Base-by-base conservation (phyloP, 345 rosid species). In the Eucalyptus globulus region DNA sequence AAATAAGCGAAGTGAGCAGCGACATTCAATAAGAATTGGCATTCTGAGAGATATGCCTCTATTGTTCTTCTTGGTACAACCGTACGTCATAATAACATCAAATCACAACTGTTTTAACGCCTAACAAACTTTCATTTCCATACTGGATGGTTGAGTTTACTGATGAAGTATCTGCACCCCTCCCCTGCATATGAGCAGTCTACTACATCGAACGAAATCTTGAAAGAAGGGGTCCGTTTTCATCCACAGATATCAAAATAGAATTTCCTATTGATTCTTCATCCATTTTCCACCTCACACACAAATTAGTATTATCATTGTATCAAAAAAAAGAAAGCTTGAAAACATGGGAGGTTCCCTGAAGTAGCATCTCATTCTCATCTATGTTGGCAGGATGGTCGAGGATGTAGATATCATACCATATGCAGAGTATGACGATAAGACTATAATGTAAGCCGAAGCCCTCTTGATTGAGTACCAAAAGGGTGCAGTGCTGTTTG, bases 401-500 rank as follows among this genome's bases (percentile, higher is more conserved):
- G 14, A 49, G 24, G 86, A 80, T 34, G 49, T 44, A 80, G 29
- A 44, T 15, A 22, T 86, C 83, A 88, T 91, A 93, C 94, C 94
- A 51, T 91, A 93, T 47, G 95, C 93, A 15, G 95, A 94, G 88
- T 94, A 94, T 9, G 94, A 93, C 26, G 93, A 90, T 72, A 94
- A 88, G 8, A 94, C 93, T 40, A 94, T 93, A 83, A 94, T 92
- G 86, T 93, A 89, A 44, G 95, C 91, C 2, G 95, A 91, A 87
- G 92, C 95, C 65, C 94, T 81, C 92, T 90, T 93, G 86, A 94
- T 89, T 8, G 95, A 93, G 91, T 94, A 94, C 95, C 95, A 94
- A 67, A 94, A 90, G 0, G 94, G 94, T 65, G 93, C 88, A 26
- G 92, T 92, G 29, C 95, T 94, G 67, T 87, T 31, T 1, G 95